Evolutionary conservation across 805 yeast genomes (phyloP), one percentile per base, ranked within the genome.

Genomic region (Wickerhamiella parazyma): DNA sequence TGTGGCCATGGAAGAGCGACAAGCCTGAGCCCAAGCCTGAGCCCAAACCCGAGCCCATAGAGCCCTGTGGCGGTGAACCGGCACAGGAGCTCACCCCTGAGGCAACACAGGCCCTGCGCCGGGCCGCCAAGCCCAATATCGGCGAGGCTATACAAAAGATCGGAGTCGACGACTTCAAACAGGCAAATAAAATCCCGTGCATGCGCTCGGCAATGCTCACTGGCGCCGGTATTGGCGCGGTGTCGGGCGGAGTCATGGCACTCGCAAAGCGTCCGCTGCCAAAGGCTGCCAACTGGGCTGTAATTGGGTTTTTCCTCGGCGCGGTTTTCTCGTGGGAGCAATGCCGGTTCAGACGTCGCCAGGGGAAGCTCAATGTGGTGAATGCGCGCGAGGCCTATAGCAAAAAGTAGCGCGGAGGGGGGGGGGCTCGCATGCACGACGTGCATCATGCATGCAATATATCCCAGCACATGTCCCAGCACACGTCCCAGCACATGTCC

Each of bases 291-390:
- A 83, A 87, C 56, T 87, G 95, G 95, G 78, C 79, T 8, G 68
- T 82, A 41, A 80, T 81, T 31, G 94, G 91, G 3, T 73, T 85
- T 50, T 61, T 82, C 45, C 58, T 85, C 17, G 95, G 95, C 0
- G 76, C 83, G 36, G 69, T 82, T 0, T 76, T 82, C 21, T 83
- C 94, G 1, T 87, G 95, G 95, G 95, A 87, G 58, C 94, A 85
- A 61, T 87, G 97, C 60, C 69, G 94, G 46, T 68, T 75, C 39
- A 69, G 75, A 38, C 69, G 94, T 58, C 69, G 78, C 54, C 72
- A 74, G 49, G 75, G 81, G 44, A 70, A 75, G 57, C 71, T 72
- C 48, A 76, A 78, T 45, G 79, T 87, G 38, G 76, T 74, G 46
- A 61, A 72, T 54, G 94, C 94, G 0, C 77, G 75, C 52, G 72